Base-by-base conservation (phyloP, 768 basidiomycete species). In the Auriscalpium vulgare region DNA sequence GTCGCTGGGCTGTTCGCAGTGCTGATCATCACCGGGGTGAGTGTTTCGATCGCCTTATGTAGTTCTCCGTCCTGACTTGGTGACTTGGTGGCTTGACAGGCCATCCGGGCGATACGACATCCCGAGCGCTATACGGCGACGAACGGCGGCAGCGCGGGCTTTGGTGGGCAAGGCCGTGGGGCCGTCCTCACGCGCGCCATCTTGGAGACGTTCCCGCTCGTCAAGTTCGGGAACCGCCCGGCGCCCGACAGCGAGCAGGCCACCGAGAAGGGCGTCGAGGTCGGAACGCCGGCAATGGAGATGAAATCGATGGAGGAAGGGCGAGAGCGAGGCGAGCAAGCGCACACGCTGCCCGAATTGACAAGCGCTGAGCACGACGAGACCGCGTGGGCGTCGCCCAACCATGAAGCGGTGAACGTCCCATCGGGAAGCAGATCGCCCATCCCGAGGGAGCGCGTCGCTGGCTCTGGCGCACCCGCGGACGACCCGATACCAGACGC, bases 151-250 rank as follows among this genome's bases (percentile, higher is more conserved):
- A 87, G 91, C 0, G 74, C 81, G n/a, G 94, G 94, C 8, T 47
- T 54, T 21, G 53, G 56, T 16, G 58, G 60, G 38, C 21, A 46
- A 10, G 59, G 61, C 13, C 61, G 56, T 38, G 56, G 56, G 10
- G 51, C 43, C 17, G 54, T 60, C 10, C 77, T 98, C 51, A 88
- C 91, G 1, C 84, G 91, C 17, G 95, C 95, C 17, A 94, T 98
- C 56, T 75, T 98, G 54, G 95, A 98, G 62, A 97, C 94, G 3
- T 98, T 98, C 73, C 94, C 95, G 4, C 73, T 97, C 59, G 85
- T 95, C 71, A 92, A 93, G 68, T 98, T 94, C 63, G 82, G 83
- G 7, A 56, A 62, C 29, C 37, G 46, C 63, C 29, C 29, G 7
- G 29, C 19, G 40, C 10, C 23, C 57, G 37, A 74, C 72, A 59